Evolutionary conservation across 441 rosid genomes (phyloP), one percentile per base, ranked within the genome.

Genomic region (Erodium moschatum): DNA sequence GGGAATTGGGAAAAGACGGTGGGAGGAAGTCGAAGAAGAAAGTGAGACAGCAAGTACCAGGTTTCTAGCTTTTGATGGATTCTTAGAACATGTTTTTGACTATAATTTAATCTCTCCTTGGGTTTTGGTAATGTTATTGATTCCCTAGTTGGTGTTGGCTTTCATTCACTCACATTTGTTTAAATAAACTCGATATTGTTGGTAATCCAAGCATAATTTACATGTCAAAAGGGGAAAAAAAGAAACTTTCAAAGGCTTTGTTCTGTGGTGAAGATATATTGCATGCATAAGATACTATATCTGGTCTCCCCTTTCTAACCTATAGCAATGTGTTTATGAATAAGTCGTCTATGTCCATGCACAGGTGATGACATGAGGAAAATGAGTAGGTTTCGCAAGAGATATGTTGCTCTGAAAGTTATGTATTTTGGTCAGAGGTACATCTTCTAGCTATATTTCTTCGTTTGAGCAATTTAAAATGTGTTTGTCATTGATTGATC

Each of bases 351-450:
- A 11, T 20, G 67, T 61, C 48, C 73, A 18, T 58, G 31, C 42
- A 27, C 77, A 76, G 82, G 31, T 67, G 67, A 63, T 77, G 71
- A 69, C 35, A 63, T 64, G 29, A 70, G 75, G 62, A 60, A 38
- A 0, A 67, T 79, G 67, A 70, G 65, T 60, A 79, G 79, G 68
- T 80, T 63, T 81, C 64, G 72, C 18, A 87, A 61, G 84, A 85
- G 96, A 89, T 80, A 81, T 68, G 79, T 88, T 74, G 97, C 95
- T 60, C 69, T 91, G 5, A 88, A 87, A 77, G 82, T 91, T 70
- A 83, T 88, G 89, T 91, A 89, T 78, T 89, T 92, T 78, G 96
- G 96, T 74, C 83, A 83, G 78, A 89, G 97, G 96, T 91, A 81
- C 29, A 71, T 64, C 20, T 10, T 75, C 61, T 42, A 21, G 58